Evolutionary conservation across 78 protist species (phyloP).

Genomic region (Tieghemostelium lacteum): DNA sequence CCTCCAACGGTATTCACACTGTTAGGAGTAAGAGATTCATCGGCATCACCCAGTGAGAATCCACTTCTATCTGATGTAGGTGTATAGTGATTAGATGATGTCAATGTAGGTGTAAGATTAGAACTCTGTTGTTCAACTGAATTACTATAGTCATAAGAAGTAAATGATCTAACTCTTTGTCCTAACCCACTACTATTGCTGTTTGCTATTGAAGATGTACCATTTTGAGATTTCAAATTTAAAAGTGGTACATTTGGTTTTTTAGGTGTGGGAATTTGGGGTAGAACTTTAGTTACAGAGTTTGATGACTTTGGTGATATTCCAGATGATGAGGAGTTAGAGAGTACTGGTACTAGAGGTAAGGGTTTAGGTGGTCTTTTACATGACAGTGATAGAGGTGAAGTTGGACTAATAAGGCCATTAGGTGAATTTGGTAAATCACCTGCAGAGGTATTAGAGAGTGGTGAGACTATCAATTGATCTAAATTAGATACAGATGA

Average conservation of each 20-base stretch:
- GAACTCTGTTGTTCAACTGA: background rate
- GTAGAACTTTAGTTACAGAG: background rate
- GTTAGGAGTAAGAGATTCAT: no score
- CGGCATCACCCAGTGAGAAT: no score
- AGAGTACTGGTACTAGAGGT: background rate
- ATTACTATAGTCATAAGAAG: conserved; percentile 5
- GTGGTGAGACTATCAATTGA: no score
- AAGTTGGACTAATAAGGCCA: background rate
- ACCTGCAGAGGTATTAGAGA: background rate
- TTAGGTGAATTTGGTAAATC: background rate
- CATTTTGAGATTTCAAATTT: background rate
- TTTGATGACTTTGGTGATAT: background rate
- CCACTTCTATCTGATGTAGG: no score
- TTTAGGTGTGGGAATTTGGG: background rate
- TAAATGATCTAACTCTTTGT: conserved; percentile 24
- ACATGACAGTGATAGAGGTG: conserved; percentile 1
- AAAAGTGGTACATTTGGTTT: background rate
- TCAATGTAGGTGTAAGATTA: background rate
- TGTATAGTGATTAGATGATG: no score
- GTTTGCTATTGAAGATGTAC: background rate
- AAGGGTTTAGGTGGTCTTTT: conserved; percentile 51
- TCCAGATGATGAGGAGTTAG: background rate
- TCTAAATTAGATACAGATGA: no score
- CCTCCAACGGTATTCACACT: no score
- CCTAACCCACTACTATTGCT: background rate